Percentiles rank a stretch among this genome's conserved stretches.
Conservation (phyloP, 2,329 filamentous ascomycete genomes). For the Fusarium nelsonii region DNA sequence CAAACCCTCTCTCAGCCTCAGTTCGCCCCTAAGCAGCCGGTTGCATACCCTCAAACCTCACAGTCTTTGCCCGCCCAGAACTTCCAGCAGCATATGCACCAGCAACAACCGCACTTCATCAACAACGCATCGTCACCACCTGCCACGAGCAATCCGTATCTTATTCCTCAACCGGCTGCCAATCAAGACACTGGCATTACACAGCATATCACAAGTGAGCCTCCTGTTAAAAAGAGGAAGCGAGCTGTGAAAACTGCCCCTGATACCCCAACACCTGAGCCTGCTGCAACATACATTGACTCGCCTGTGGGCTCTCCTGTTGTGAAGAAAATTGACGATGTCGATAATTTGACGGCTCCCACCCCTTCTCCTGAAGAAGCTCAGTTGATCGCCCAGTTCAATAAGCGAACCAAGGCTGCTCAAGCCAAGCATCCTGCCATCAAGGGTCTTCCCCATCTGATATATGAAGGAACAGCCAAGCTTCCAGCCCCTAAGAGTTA, state of each 20-base stretch:
- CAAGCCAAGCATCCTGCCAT: constrained; percentile 56
- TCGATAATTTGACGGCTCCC: constrained; percentile 51
- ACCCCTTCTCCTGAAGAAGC: constrained; percentile 52
- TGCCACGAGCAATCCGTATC: constrained; percentile 40
- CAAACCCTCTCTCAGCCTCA: constrained; percentile 42
- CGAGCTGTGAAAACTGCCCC: constrained; percentile 48
- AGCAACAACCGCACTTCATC: constrained; percentile 38
- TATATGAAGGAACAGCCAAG: constrained; percentile 56
- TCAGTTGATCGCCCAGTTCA: constrained; percentile 54
- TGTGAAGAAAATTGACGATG: constrained; percentile 53
- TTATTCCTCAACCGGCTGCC: constrained; percentile 40
- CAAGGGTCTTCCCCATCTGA: constrained; percentile 55
- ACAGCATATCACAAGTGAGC: constrained; percentile 45
- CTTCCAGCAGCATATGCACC: constrained; percentile 45
- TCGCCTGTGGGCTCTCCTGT: constrained; percentile 47
- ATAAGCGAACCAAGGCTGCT: constrained; percentile 54
- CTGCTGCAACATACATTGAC: constrained; percentile 44
- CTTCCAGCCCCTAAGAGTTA: constrained; percentile 60
- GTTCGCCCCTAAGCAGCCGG: constrained; percentile 41
- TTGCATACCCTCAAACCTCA: constrained; percentile 34
- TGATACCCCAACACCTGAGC: constrained; percentile 49
- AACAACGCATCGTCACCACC: constrained; percentile 39
- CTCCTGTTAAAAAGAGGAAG: constrained; percentile 56
- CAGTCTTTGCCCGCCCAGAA: constrained; percentile 32
- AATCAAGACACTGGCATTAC: constrained; percentile 40